Evolutionary conservation across 129 eudicot species (phyloP).

Genomic region (Scalesia atractyloides): DNA sequence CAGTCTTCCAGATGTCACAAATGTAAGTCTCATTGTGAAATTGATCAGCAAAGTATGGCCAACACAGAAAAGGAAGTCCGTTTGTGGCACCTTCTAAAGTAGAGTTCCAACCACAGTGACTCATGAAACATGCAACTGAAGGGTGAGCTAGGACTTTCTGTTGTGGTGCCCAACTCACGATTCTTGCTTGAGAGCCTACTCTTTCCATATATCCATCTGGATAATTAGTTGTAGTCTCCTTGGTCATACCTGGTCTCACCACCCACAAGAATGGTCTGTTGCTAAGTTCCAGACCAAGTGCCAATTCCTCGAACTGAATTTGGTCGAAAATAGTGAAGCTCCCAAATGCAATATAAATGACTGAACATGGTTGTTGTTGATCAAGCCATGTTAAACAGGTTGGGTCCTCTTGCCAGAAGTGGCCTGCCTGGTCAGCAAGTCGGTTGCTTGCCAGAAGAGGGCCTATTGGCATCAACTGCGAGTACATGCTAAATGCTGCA

Average conservation of each 20-base stretch:
- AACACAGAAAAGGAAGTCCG: slow-evolving; percentile 64
- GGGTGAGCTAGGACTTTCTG: slow-evolving; percentile 50
- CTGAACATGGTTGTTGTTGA: slow-evolving; percentile 37
- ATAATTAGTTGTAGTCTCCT: slow-evolving; percentile 11
- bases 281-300: too few relatives aligned
- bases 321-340: slow-evolving; percentile 44
- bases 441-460: slow-evolving; percentile 52
- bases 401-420: slow-evolving; percentile 55
- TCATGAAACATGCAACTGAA: slow-evolving; percentile 57
- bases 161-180: slow-evolving; percentile 69
- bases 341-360: slow-evolving; percentile 55
- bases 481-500: slow-evolving; percentile 27
- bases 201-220: slow-evolving; percentile 47
- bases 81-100: slow-evolving; percentile 52
- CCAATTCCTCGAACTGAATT: too few relatives aligned
- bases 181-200: slow-evolving; percentile 34
- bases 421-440: slow-evolving; percentile 37
- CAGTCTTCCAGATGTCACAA: slow-evolving; percentile 57
- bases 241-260: too few relatives aligned
- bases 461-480: slow-evolving; percentile 43
- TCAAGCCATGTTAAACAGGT: slow-evolving; percentile 58
- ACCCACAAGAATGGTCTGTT: too few relatives aligned
- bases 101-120: slow-evolving; percentile 78
- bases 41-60: slow-evolving; percentile 75
- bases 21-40: slow-evolving; percentile 47